Conservation (phyloP, 805 yeast species). For the Starmerella sirachaensis region DNA sequence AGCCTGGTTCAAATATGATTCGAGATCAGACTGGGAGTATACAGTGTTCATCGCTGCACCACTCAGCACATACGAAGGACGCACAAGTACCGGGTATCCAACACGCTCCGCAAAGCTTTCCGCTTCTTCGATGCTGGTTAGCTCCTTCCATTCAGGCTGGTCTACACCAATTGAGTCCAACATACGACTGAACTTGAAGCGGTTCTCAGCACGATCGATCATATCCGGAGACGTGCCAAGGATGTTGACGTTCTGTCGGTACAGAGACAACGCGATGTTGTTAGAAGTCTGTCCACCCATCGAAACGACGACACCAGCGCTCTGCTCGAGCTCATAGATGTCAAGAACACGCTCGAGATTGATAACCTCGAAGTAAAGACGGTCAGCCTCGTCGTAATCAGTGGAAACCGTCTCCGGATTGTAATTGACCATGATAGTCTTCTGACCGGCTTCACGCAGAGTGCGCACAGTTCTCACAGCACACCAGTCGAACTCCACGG, state of each 20-base stretch:
- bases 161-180: constrained; percentile 92
- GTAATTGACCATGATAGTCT: constrained; percentile 94
- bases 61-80: constrained; percentile 93
- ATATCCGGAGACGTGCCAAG: constrained; percentile 95
- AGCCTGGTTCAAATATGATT: constrained; percentile 79
- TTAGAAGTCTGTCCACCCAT: constrained; percentile 99
- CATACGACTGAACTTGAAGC: constrained; percentile 96
- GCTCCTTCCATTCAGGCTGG: constrained; percentile 98
- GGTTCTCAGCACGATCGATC: constrained; percentile 96
- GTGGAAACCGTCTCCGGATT: constrained; percentile 99
- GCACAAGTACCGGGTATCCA: constrained; percentile 85
- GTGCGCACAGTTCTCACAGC: constrained; percentile 96
- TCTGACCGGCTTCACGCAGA: constrained; percentile 68
- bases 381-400: constrained; percentile 95
- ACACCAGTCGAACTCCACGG: constrained; percentile 99
- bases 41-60: constrained; percentile 99
- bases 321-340: constrained; percentile 82
- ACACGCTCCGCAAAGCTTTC: constrained; percentile 83
- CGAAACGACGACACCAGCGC: constrained; percentile 84
- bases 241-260: constrained; percentile 88
- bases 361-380: constrained; percentile 90
- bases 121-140: constrained; percentile 86
- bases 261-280: constrained; percentile 84
- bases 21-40: constrained; percentile 78
- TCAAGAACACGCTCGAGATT: constrained; percentile 89